phyloP scores from a whole-genome alignment of 331 rosid genomes.

The Quercus phellos region DNA sequence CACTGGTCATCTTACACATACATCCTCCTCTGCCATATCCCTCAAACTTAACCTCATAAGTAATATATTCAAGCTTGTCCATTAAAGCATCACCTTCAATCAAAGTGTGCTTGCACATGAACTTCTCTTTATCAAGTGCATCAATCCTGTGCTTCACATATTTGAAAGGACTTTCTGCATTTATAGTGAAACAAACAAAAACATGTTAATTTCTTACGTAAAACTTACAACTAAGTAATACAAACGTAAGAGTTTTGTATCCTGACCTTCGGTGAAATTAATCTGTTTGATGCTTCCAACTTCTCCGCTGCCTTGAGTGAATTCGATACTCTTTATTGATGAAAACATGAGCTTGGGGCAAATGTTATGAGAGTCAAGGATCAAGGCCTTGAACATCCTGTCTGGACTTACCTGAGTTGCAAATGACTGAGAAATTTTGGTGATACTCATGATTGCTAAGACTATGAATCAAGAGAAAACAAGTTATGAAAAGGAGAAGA shows the following conservation, averaged over 20 bases:
- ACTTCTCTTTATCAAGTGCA: conserved; percentile 31
- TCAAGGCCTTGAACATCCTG: conserved; percentile 44
- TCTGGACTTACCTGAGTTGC: conserved; percentile 28
- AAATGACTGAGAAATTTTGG: conserved; percentile 28
- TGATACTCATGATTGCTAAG: conserved; percentile 16
- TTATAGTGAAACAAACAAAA: not conserved
- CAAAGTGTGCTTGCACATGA: conserved; percentile 33
- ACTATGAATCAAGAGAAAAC: not conserved
- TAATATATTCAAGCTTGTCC: conserved; percentile 35
- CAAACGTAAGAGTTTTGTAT: not conserved
- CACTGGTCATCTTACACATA: conserved; percentile 31
- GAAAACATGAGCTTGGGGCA: conserved; percentile 40
- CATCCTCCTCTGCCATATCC: conserved; percentile 46
- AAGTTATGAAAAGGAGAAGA: not conserved
- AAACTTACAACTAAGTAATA: not conserved
- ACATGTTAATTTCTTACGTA: not conserved
- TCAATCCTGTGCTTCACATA: conserved; percentile 35
- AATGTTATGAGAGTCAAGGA: conserved; percentile 34
- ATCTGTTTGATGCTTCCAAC: conserved; percentile 46
- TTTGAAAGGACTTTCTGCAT: conserved; percentile 36
- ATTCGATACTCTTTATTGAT: conserved; percentile 34
- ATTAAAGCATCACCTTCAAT: conserved; percentile 27
- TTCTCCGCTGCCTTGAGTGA: conserved; percentile 26
- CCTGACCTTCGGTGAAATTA: conserved; percentile 39
- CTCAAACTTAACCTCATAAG: conserved; percentile 33